Conservation (phyloP, 1,284 basidiomycete species). For the Ceratobasidium sp. region DNA sequence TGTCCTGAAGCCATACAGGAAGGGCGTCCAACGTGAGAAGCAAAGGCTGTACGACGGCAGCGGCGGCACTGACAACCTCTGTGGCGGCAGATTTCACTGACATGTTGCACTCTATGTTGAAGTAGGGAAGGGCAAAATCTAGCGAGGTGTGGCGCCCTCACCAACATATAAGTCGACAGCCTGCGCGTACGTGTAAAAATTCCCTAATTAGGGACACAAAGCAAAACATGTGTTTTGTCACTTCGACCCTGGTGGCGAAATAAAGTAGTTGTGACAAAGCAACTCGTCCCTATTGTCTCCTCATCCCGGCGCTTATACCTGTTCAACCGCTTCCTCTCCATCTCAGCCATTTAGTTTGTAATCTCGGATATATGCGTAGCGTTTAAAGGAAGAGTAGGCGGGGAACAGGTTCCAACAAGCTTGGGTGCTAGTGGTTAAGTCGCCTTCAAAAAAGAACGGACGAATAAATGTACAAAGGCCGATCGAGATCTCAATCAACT, state of each 20-base stretch:
- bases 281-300: slow-evolving; percentile 24
- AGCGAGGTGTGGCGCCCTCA: neutral
- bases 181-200: neutral
- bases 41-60: slow-evolving; percentile 26
- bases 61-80: slow-evolving; percentile 22
- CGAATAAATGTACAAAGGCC: neutral
- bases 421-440: neutral
- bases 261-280: slow-evolving; percentile 9
- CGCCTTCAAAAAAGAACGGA: neutral
- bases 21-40: slow-evolving; percentile 30
- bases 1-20: slow-evolving; percentile 66
- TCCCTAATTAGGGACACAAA: slow-evolving; percentile 20
- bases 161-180: slow-evolving; percentile 17
- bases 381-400: neutral
- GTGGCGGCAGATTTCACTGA: slow-evolving; percentile 16
- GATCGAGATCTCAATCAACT: slow-evolving; percentile 12
- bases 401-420: neutral
- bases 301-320: slow-evolving; percentile 8
- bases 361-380: slow-evolving; percentile 10
- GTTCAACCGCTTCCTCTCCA: neutral
- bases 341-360: neutral
- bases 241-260: slow-evolving; percentile 6
- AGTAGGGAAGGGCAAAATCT: neutral
- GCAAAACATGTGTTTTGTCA: slow-evolving; percentile 12
- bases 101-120: slow-evolving; percentile 15